phyloP scores from a whole-genome alignment of 1,284 basidiomycete genomes.

The Leccinum griseonigrum region DNA sequence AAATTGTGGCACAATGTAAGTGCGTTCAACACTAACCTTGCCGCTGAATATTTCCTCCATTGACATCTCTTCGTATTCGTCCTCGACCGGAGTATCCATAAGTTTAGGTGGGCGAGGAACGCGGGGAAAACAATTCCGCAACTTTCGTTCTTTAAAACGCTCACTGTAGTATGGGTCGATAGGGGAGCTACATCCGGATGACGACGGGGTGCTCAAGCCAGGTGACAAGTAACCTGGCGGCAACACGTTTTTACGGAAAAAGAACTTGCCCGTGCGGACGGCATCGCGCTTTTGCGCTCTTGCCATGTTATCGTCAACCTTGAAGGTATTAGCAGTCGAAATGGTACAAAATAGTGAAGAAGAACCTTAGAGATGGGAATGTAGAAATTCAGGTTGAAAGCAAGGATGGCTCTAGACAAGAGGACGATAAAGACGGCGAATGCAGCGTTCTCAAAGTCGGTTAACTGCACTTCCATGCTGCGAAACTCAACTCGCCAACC shows the following conservation, averaged over 20 bases:
- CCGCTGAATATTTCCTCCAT: slow-evolving; percentile 95
- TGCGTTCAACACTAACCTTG: slow-evolving; percentile 48
- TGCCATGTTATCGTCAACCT: slow-evolving; percentile 98
- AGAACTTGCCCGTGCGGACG: slow-evolving; percentile 73
- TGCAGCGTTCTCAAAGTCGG: slow-evolving; percentile 99
- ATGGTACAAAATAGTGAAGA: neutral
- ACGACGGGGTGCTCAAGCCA: slow-evolving; percentile 40
- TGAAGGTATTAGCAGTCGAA: slow-evolving; percentile 3
- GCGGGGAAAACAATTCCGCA: slow-evolving; percentile 70
- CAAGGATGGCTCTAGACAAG: slow-evolving; percentile 89
- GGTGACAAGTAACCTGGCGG: slow-evolving; percentile 49
- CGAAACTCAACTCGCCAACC: slow-evolving; percentile 99
- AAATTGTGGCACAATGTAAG: slow-evolving; percentile 2
- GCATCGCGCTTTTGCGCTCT: slow-evolving; percentile 88
- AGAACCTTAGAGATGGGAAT: slow-evolving; percentile 93
- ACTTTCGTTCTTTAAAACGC: slow-evolving; percentile 55
- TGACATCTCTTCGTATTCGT: slow-evolving; percentile 91
- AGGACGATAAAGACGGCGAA: slow-evolving; percentile 94
- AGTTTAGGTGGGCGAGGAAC: slow-evolving; percentile 49
- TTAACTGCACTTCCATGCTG: slow-evolving; percentile 98
- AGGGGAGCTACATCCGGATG: slow-evolving; percentile 54
- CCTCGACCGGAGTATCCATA: slow-evolving; percentile 51
- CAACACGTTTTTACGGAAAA: slow-evolving; percentile 88
- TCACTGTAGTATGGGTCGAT: slow-evolving; percentile 32
- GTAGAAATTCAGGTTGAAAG: slow-evolving; percentile 92